A percentile compares a stretch with the other conserved stretches of the same genome.
Evolutionary conservation across 768 basidiomycete species (phyloP).

Genomic region (Kwoniella sp.): DNA sequence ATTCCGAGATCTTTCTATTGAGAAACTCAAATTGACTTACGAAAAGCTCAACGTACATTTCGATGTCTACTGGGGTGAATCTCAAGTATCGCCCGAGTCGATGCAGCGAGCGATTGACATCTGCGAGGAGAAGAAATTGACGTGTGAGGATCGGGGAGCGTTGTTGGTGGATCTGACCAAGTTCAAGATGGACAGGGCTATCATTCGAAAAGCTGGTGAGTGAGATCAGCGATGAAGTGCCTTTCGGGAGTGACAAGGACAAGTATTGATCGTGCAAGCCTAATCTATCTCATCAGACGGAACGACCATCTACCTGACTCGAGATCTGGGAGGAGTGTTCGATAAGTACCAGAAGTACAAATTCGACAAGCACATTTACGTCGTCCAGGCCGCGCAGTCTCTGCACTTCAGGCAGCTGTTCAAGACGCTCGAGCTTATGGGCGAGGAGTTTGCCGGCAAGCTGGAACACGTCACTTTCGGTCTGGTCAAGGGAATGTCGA

Average conservation of each 20-base stretch:
- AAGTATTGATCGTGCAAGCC: not conserved
- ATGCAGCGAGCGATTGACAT: slow-evolving; percentile 71
- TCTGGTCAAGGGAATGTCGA: slow-evolving; percentile 88
- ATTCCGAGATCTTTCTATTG: slow-evolving; percentile 88
- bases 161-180: slow-evolving; percentile 83
- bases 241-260: too few species aligned
- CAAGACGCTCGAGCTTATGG: slow-evolving; percentile 88
- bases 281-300: slow-evolving; percentile 64
- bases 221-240: too few species aligned
- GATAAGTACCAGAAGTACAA: slow-evolving; percentile 91
- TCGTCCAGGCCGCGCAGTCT: slow-evolving; percentile 71
- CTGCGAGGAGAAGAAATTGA: slow-evolving; percentile 63
- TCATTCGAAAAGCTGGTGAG: slow-evolving; percentile 72
- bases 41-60: slow-evolving; percentile 85
- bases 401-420: slow-evolving; percentile 91
- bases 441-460: slow-evolving; percentile 77
- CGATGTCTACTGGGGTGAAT: slow-evolving; percentile 88
- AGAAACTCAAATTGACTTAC: slow-evolving; percentile 86
- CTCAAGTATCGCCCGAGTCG: slow-evolving; percentile 67
- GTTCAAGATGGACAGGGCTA: slow-evolving; percentile 88
- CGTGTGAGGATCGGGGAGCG: slow-evolving; percentile 66
- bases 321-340: slow-evolving; percentile 90
- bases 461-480: slow-evolving; percentile 78
- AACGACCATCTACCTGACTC: slow-evolving; percentile 89
- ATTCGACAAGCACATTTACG: slow-evolving; percentile 91